phyloP scores from a whole-genome alignment of 108 stramenopile genomes.

The Cyclotella cryptica region DNA sequence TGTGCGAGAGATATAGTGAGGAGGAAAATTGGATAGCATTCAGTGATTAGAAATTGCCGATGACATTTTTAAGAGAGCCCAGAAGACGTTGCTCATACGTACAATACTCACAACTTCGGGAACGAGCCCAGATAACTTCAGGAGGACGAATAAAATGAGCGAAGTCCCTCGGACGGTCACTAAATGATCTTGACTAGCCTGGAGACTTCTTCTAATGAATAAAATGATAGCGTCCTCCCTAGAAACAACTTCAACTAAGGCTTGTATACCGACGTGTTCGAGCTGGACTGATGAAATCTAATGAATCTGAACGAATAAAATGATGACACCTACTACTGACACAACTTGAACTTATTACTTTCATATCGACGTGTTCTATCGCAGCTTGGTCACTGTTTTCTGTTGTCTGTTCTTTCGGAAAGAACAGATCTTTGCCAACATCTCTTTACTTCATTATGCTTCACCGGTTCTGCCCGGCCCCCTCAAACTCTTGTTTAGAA shows the following conservation, averaged over 20 bases:
- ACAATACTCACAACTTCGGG: conserved; percentile 14
- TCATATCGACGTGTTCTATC: too few relatives aligned
- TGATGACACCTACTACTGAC: too few relatives aligned
- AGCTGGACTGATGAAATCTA: too few relatives aligned
- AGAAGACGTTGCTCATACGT: neutral
- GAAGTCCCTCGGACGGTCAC: neutral
- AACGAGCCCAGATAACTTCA: neutral
- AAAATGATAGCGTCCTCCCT: neutral
- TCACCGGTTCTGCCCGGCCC: too few relatives aligned
- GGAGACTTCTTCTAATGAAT: neutral
- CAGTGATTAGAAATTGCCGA: neutral
- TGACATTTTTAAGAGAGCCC: neutral
- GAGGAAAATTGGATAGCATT: neutral
- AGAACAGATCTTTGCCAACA: too few relatives aligned
- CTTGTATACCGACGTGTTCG: neutral
- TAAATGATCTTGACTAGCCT: conserved; percentile 7
- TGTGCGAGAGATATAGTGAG: neutral
- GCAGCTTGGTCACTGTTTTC: too few relatives aligned
- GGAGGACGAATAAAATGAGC: conserved; percentile 1
- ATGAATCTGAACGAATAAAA: too few relatives aligned
- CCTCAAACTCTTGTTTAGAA: too few relatives aligned
- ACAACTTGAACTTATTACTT: too few relatives aligned
- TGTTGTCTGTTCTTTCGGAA: too few relatives aligned
- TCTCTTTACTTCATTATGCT: too few relatives aligned
- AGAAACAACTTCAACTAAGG: neutral